Conservation (phyloP, 2,329 filamentous ascomycete genomes). For the Hirsutella rhossiliensis region DNA sequence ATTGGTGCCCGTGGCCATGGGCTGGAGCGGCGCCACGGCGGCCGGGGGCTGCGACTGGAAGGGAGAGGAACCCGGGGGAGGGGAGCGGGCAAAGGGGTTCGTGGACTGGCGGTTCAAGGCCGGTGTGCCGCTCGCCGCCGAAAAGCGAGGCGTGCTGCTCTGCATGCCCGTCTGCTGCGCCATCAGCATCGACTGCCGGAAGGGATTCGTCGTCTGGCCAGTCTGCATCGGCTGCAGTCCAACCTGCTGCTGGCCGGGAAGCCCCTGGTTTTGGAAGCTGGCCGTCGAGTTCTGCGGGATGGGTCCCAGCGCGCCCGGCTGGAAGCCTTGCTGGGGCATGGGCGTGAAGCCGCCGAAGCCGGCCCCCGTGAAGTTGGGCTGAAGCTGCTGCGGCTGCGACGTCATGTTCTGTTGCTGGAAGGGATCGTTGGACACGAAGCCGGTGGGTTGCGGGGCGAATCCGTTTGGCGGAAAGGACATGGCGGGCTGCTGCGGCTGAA, state of each 20-base stretch:
- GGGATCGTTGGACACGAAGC: conserved; percentile 14
- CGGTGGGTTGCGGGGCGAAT: conserved; percentile 13
- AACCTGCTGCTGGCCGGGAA: conserved; percentile 23
- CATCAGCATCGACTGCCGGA: conserved; percentile 80
- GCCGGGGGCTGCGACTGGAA: conserved; percentile 11
- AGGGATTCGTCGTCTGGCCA: conserved; percentile 66
- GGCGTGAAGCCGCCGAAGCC: conserved; percentile 77
- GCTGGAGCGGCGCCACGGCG: conserved; percentile 26
- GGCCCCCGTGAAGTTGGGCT: conserved; percentile 50
- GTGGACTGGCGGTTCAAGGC: conserved; percentile 53
- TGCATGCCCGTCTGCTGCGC: conserved; percentile 38
- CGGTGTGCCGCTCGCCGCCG: conserved; percentile 28
- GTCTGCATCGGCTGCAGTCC: conserved; percentile 29
- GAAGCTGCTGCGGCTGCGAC: conserved; percentile 26
- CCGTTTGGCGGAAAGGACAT: conserved; percentile 15
- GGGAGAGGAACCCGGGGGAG: conserved; percentile 24
- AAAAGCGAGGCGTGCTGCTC: conserved; percentile 13
- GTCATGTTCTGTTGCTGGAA: conserved; percentile 22
- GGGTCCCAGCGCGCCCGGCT: conserved; percentile 37
- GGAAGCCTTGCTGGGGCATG: conserved; percentile 46
- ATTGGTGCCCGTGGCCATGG: conserved; percentile 44
- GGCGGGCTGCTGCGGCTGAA: conserved; percentile 25
- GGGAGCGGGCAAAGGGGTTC: conserved; percentile 73
- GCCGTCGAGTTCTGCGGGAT: conserved; percentile 47
- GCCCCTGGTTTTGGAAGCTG: conserved; percentile 29